Percentiles rank a stretch among this genome's conserved stretches.
Evolutionary conservation across 805 yeast species (phyloP).

Genomic region (Hanseniaspora valbyensis): DNA sequence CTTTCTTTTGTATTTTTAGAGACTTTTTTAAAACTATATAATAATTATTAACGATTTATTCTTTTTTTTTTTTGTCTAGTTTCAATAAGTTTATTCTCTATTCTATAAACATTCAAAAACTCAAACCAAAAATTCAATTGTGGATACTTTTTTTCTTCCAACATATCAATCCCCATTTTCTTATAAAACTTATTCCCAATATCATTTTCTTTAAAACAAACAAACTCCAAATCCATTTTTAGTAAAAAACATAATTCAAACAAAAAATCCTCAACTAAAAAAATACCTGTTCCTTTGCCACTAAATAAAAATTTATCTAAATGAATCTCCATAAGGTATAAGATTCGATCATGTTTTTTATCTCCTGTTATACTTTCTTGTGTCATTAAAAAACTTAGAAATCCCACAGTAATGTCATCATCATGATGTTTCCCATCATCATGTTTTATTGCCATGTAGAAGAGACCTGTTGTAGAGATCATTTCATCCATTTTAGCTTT

Average conservation of each 20-base stretch:
- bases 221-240: constrained; percentile 10
- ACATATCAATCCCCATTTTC: not conserved
- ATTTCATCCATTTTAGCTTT: not conserved
- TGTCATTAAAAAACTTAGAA: constrained; percentile 3
- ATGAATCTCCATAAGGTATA: constrained; percentile 13
- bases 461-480: constrained; percentile 4
- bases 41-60: no score
- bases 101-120: constrained; percentile 5
- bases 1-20: no score
- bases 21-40: no score
- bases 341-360: not conserved
- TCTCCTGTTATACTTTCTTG: not conserved
- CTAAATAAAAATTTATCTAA: not conserved
- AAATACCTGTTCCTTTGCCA: not conserved
- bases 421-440: not conserved
- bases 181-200: constrained; percentile 8
- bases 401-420: not conserved
- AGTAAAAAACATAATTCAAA: not conserved
- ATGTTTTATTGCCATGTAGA: not conserved
- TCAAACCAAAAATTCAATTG: not conserved
- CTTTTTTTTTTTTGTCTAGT: no score
- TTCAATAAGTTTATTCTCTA: not conserved
- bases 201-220: constrained; percentile 6
- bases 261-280: not conserved
- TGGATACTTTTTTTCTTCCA: not conserved